Base-by-base conservation (phyloP, 2,329 filamentous ascomycete genomes). In the Xylaria sp. region DNA sequence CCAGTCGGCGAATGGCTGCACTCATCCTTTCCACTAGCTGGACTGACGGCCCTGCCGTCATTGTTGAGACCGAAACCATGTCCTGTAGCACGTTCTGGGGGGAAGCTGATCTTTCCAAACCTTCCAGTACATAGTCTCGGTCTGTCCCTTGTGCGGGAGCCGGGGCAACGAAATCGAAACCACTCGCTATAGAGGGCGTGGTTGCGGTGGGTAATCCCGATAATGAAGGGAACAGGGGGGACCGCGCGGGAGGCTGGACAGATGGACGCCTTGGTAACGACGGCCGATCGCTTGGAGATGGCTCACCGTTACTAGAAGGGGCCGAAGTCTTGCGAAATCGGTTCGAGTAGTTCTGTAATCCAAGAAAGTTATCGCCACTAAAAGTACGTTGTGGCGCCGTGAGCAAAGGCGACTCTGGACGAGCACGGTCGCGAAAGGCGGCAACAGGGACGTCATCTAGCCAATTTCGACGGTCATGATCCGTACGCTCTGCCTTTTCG, bases 1-100 rank as follows among this genome's bases (percentile, higher is more conserved):
- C 95, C 0, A 99, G 82, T 5, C 94, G 87, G 9, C 95, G 90
- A 44, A 99, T 93, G 0, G 93, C 92, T 2, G 93, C 92, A 72
- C 91, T 96, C 92, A 99, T 96, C 54, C 94, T 87, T 78, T 98
- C 95, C 15, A 99, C 93, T 0, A 99, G 85, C 77, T 98, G 94
- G 1, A 99, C 94, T 0, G 90, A 94, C 0, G 95, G 95, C 0
- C 95, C 95, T 0, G 94, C 93, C 0, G 89, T 94, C 8, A 92
- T 90, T 0, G 94, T 97, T 0, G 93, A 96, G 6, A 92, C 91
- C 1, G 92, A 96, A 29, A 95, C 85, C 80, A 96, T 90, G 71
- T 97, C 93, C 68, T 93, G 90, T 61, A 91, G 85, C 6, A 90
- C 87, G 60, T 89, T 87, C 38, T 87, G 87, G 1, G 88, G 88